Evolutionary conservation across 257 asterid genomes (phyloP).

Genomic region (Fraxinus cuspidata): DNA sequence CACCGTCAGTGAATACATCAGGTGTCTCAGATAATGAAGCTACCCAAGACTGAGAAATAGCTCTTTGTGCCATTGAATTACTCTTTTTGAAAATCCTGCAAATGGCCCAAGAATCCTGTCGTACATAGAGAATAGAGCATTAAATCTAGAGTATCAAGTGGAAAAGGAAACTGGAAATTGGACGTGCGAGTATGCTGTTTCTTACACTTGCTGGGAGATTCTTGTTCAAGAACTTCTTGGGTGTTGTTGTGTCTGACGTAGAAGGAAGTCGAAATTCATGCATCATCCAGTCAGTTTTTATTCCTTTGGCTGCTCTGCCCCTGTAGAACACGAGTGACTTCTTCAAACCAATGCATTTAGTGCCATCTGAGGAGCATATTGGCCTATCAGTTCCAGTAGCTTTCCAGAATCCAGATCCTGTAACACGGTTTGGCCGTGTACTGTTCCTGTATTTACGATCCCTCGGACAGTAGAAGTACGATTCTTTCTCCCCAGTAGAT

Average conservation of each 20-base stretch:
- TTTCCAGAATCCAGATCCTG: slow-evolving; percentile 78
- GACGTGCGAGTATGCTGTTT: neutral
- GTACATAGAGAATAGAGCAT: neutral
- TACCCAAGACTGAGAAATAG: slow-evolving; percentile 53
- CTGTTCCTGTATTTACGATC: slow-evolving; percentile 73
- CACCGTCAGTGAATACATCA: slow-evolving; percentile 35
- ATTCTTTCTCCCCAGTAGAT: slow-evolving; percentile 70
- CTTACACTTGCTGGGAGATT: slow-evolving; percentile 53
- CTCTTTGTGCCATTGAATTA: slow-evolving; percentile 55
- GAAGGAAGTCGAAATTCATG: slow-evolving; percentile 78
- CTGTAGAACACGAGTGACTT: slow-evolving; percentile 73
- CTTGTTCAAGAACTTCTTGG: slow-evolving; percentile 48
- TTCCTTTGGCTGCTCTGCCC: slow-evolving; percentile 80
- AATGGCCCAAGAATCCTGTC: slow-evolving; percentile 80
- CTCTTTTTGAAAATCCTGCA: slow-evolving; percentile 79
- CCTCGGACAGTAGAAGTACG: slow-evolving; percentile 81
- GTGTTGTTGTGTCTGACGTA: slow-evolving; percentile 28
- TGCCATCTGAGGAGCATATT: slow-evolving; percentile 59
- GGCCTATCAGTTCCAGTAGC: slow-evolving; percentile 85
- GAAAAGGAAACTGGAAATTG: neutral
- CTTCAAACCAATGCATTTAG: slow-evolving; percentile 68
- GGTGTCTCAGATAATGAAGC: slow-evolving; percentile 43
- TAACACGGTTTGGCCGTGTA: slow-evolving; percentile 70
- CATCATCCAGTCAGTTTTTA: slow-evolving; percentile 88
- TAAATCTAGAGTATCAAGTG: neutral